Conservation (phyloP, 1,284 basidiomycete species). For the Sporisorium scitamineum region DNA sequence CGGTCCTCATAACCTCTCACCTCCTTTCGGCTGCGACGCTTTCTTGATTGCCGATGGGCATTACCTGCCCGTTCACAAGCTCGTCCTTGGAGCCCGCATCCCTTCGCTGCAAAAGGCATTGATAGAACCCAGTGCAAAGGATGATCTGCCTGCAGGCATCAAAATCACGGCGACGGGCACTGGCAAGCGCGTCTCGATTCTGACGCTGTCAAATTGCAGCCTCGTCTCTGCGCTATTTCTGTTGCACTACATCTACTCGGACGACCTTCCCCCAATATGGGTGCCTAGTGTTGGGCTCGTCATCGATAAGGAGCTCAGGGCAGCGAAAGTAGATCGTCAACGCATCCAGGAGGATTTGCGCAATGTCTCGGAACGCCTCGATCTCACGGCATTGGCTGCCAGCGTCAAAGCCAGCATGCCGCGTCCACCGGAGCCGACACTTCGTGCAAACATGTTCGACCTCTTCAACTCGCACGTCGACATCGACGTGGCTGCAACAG, state of each 20-base stretch:
- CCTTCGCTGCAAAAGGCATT: conserved; percentile 70
- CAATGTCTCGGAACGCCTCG: conserved; percentile 74
- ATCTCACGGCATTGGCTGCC: conserved; percentile 69
- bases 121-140: conserved; percentile 20
- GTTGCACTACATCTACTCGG: conserved; percentile 87
- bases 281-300: conserved; percentile 78
- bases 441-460: conserved; percentile 73
- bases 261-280: conserved; percentile 85
- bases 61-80: conserved; percentile 77
- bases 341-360: conserved; percentile 75
- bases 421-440: conserved; percentile 71
- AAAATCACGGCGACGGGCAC: conserved; percentile 17
- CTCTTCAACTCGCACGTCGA: conserved; percentile 70
- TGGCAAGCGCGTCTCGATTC: conserved; percentile 30
- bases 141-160: conserved; percentile 23
- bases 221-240: conserved; percentile 81
- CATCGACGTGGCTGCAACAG: conserved; percentile 3
- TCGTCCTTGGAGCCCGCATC: conserved; percentile 77
- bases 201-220: conserved; percentile 72
- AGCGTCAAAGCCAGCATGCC: conserved; percentile 70
- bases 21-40: conserved; percentile 76
- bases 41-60: conserved; percentile 71
- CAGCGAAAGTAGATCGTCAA: conserved; percentile 77
- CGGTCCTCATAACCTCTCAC: conserved; percentile 46
- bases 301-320: conserved; percentile 71